These are phyloP conservation scores for Talaromyces verruculosus DNA, from an alignment of 2,329 filamentous ascomycete species.

Conservation along the genomic window DNA sequence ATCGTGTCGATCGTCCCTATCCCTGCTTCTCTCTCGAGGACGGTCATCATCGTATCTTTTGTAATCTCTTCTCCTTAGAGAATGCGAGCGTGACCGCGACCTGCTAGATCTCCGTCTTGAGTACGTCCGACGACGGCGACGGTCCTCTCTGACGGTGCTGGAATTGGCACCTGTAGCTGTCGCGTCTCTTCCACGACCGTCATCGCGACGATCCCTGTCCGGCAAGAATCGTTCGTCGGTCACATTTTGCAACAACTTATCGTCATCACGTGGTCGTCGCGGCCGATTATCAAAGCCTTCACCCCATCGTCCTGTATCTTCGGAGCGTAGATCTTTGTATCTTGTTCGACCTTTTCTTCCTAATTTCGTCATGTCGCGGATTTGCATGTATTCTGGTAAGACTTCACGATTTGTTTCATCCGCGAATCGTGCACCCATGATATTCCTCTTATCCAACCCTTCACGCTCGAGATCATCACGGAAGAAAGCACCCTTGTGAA, in stretches of 20 bases:
- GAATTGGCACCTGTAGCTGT: conserved; percentile 47
- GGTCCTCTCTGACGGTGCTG: conserved; percentile 38
- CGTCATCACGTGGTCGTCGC: conserved; percentile 32
- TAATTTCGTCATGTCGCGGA: conserved; percentile 88
- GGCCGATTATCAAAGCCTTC: conserved; percentile 33
- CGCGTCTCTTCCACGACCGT: conserved; percentile 36
- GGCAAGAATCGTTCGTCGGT: conserved; percentile 50
- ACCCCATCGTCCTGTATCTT: conserved; percentile 88
- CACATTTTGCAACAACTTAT: conserved; percentile 35
- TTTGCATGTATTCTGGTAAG: conserved; percentile 86
- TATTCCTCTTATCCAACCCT: conserved; percentile 74
- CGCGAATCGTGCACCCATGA: conserved; percentile 79
- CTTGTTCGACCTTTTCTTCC: conserved; percentile 88
- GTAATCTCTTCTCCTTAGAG: conserved; percentile 45
- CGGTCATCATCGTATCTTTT: conserved; percentile 51
- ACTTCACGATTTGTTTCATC: conserved; percentile 85
- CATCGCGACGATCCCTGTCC: conserved; percentile 36
- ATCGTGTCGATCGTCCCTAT: conserved; percentile 46
- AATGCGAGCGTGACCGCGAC: conserved; percentile 58
- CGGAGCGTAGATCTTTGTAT: conserved; percentile 81
- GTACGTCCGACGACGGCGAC: conserved; percentile 33
- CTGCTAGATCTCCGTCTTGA: conserved; percentile 31
- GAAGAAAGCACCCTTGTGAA: conserved; percentile 95
- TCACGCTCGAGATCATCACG: conserved; percentile 74
- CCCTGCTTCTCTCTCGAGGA: conserved; percentile 27